Evolutionary conservation across 176 grass and related monocot genomes (phyloP).

Genomic region (Carex pumila): DNA sequence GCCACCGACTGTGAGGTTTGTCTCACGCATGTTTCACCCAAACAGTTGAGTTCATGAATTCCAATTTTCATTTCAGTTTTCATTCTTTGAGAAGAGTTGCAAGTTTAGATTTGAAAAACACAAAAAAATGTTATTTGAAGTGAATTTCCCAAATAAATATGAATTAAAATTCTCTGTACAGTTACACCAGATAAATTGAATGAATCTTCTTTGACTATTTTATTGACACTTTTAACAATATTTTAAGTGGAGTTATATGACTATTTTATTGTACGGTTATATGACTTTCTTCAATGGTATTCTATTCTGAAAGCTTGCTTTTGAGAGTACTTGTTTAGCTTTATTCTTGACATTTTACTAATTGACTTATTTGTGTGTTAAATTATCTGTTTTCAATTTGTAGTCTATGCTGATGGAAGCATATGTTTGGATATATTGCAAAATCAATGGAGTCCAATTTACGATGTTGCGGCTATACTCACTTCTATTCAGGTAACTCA

Average conservation of each 20-base stretch:
- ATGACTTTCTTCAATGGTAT: not conserved
- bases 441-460: constrained; percentile 99
- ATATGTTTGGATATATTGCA: constrained; percentile 99
- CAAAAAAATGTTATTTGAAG: not conserved
- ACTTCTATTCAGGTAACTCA: constrained; percentile 90
- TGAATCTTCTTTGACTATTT: not conserved
- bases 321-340: constrained; percentile 6
- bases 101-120: not conserved
- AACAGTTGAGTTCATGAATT: constrained; percentile 49
- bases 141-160: not conserved
- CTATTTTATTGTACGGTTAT: too few relatives aligned
- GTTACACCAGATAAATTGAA: not conserved
- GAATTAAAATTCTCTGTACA: not conserved
- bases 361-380: not conserved
- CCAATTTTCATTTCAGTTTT: not conserved
- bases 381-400: constrained; percentile 3
- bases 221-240: not conserved
- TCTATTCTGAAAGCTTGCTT: constrained; percentile 14
- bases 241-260: not conserved
- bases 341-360: constrained; percentile 17
- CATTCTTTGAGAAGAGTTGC: not conserved
- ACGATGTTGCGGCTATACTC: constrained; percentile 98
- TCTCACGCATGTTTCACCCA: constrained; percentile 98
- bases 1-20: constrained; percentile 91
- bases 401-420: constrained; percentile 99